phyloP scores from a whole-genome alignment of 306 rosid genomes.

The Cicer bijugum region DNA sequence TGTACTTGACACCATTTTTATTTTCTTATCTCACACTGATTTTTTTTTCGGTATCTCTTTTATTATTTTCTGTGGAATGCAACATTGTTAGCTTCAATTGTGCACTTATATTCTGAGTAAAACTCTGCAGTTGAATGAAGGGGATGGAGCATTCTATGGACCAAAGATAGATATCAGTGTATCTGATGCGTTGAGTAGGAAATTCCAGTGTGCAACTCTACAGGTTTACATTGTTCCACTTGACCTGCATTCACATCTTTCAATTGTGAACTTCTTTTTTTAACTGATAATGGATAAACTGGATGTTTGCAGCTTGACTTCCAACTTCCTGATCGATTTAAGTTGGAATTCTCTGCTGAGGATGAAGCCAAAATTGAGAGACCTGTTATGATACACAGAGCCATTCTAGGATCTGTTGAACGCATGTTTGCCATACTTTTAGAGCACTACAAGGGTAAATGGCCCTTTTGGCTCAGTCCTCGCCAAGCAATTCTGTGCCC shows the following conservation, averaged over 20 bases:
- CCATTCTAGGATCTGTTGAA: slow-evolving; percentile 89
- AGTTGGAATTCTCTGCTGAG: slow-evolving; percentile 89
- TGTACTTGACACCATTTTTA: slow-evolving; percentile 16
- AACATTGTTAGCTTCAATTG: slow-evolving; percentile 23
- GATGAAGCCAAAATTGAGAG: slow-evolving; percentile 89
- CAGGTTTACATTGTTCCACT: slow-evolving; percentile 60
- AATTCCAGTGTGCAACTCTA: slow-evolving; percentile 93
- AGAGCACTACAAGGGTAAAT: slow-evolving; percentile 95
- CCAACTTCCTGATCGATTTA: slow-evolving; percentile 90
- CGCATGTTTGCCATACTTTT: slow-evolving; percentile 92
- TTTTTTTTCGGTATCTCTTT: slow-evolving; percentile 16
- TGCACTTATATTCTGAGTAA: slow-evolving; percentile 43
- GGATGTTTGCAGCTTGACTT: slow-evolving; percentile 86
- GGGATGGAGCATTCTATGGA: slow-evolving; percentile 95
- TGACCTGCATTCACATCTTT: slow-evolving; percentile 23
- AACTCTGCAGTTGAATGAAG: slow-evolving; percentile 74
- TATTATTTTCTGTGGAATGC: slow-evolving; percentile 25
- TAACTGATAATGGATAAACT: slow-evolving; percentile 41
- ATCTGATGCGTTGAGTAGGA: slow-evolving; percentile 86
- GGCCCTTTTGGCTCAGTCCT: slow-evolving; percentile 99
- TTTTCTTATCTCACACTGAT: neutral
- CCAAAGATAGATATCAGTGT: slow-evolving; percentile 94
- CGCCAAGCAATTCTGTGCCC: slow-evolving; percentile 96
- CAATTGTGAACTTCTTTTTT: slow-evolving; percentile 7
- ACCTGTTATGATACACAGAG: slow-evolving; percentile 97